Percentiles rank a stretch among this genome's conserved stretches.
Evolutionary conservation across 83 land plant genomes (phyloP).

Genomic region (Larix sibirica): DNA sequence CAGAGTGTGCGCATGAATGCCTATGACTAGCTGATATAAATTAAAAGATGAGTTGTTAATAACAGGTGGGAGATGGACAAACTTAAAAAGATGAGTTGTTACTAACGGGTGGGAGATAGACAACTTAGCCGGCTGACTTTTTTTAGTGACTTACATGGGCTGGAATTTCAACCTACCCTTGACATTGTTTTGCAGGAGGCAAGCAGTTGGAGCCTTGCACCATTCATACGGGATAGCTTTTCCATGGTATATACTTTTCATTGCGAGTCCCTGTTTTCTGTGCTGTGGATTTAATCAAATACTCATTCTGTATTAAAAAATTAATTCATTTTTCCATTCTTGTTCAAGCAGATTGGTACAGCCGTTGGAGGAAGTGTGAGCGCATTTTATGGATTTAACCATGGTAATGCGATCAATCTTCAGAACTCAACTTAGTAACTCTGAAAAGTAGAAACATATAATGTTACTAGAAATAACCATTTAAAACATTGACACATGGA

Average conservation of each 20-base stretch:
- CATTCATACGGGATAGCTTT: conserved; percentile 63
- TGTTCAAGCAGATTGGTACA: conserved; percentile 46
- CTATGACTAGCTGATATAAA: not conserved
- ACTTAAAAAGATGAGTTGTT: not conserved
- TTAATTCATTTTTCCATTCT: not conserved
- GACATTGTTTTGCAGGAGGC: conserved; percentile 38
- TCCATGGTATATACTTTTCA: conserved; percentile 51
- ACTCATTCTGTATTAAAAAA: not conserved
- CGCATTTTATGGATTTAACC: conserved; percentile 72
- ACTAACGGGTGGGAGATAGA: not conserved
- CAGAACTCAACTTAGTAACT: not conserved
- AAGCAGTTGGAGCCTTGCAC: conserved; percentile 58
- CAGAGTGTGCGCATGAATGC: not conserved
- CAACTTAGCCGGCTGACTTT: not conserved
- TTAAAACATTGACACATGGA: not conserved
- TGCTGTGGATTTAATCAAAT: not conserved
- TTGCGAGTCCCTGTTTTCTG: not conserved
- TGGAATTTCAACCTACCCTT: not conserved
- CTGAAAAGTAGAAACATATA: not conserved
- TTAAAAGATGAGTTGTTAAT: not conserved
- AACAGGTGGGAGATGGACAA: not conserved
- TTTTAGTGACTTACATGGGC: not conserved
- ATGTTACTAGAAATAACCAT: not conserved
- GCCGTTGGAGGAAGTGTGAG: conserved; percentile 69
- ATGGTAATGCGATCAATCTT: conserved; percentile 29